Base-by-base conservation (phyloP, 1,139 yeast species). In the Casaregolazyma suthepensis region DNA sequence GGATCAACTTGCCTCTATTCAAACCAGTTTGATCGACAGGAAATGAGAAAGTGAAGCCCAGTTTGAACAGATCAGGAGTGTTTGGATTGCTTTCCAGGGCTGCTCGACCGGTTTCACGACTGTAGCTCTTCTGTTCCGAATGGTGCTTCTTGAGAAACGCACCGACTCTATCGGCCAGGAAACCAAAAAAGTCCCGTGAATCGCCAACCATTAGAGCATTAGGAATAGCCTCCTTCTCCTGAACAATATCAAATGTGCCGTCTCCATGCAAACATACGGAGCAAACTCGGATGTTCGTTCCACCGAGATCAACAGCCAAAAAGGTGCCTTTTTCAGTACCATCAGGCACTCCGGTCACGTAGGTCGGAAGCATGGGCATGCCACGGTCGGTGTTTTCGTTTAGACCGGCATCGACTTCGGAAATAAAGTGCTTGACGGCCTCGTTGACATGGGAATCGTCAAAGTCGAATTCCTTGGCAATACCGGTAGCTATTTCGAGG, bases 1-100 rank as follows among this genome's bases (percentile, higher is more conserved):
- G 84, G 54, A 91, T 78, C 61, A 91, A 78, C 4, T 79, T 82
- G 56, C 98, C 98, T 9, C 81, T 74, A 66, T 83, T 79, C 60
- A 91, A 74, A 3, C 88, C 85, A 20, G 87, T 83, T 72, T 91
- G 98, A 59, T 84, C 79, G 29, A 89, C 90, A 1, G 98, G 98
- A 77, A 90, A 91, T 13, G 94, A 84, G 66, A 91, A 91, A 1
- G 97, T 90, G 72, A 91, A 89, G 1, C 98, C 97, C 72, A 91
- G 71, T 65, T 86, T 87, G 66, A 86, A 77, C 18, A 67, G 63
- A 23, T 67, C 69, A 5, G 65, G 63, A 23, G 43, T 57, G 26
- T 43, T 23, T 12, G 22, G 47, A 19, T 20, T 47, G n/a, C 56
- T 57, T 26, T 52, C 35, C 42, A 56, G 52, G 45, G 51, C 55